Evolutionary conservation across 129 eudicot genomes (phyloP), one percentile per base, ranked within the genome.

Genomic region (Flaveria linearis): DNA sequence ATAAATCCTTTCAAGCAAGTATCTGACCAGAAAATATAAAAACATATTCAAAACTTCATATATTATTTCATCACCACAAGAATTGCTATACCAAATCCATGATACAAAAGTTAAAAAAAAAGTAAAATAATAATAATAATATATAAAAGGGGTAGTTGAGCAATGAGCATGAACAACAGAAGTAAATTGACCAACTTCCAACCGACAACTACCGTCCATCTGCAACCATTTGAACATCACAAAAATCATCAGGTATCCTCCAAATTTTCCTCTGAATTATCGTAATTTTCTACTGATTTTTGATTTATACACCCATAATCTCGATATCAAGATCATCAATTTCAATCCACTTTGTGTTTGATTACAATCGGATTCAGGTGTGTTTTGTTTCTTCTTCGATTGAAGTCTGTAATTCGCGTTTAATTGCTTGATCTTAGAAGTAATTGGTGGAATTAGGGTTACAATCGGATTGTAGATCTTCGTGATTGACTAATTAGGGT

Each of bases 191-290:
- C 74, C 83, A 73, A 65, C 78, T 79, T 73, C 74, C 83, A 79
- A 79, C 83, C 52, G 83, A 79, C 73, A 79, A 65, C 74, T 41
- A 64, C 83, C 74, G 50, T 80, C 82, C 82, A 69, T 78, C 49
- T 69, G 51, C 30, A 39, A 70, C 60, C 41, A 69, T 70, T 69
- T 20, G 25, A 51, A 52, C 61, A 61, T 46, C 23, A n/a, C 57
- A 33, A 56, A n/a, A 23, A 36, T 45, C 20, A 14, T 28, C 51
- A 46, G 76, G 82, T 78, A 69, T n/a, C 28, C 65, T 18, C 46
- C 80, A 1, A 65, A 76, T 42, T 25, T 26, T 68, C 58, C 76
- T 69, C 70, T 69, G 7, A 55, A 77, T 77, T n/a, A 68, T 77
- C 75, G 36, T 10, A 20, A 15, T 57, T 22, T 0, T 63, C 26